phyloP scores from a whole-genome alignment of 129 eudicot genomes.

The Tanacetum coccineum region DNA sequence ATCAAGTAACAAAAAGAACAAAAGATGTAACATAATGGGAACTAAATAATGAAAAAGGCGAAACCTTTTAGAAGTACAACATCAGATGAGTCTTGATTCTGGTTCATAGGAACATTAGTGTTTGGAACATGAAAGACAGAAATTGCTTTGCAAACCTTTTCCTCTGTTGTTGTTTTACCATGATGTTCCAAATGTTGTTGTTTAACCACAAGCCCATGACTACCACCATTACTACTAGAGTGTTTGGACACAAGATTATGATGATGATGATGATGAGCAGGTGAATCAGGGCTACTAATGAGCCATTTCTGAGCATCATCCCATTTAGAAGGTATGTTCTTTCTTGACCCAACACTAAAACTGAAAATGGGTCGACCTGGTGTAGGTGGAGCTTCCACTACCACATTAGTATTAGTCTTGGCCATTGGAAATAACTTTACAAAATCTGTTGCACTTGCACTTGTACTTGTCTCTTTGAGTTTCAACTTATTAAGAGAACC shows the following conservation, averaged over 20 bases:
- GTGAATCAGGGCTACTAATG: slow-evolving; percentile 51
- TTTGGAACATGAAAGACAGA: slow-evolving; percentile 31
- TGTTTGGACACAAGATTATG: slow-evolving; percentile 27
- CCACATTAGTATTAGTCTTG: slow-evolving; percentile 25
- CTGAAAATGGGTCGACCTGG: slow-evolving; percentile 80
- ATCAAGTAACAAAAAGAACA: slow-evolving; percentile 9
- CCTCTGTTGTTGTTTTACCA: slow-evolving; percentile 33
- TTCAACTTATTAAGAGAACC: slow-evolving; percentile 60
- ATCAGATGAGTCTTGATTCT: slow-evolving; percentile 32
- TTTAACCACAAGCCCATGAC: slow-evolving; percentile 18
- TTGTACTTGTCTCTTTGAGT: slow-evolving; percentile 42
- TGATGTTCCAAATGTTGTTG: slow-evolving; percentile 7
- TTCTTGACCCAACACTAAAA: slow-evolving; percentile 61
- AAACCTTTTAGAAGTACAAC: slow-evolving; percentile 61
- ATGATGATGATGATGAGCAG: slow-evolving; percentile 46
- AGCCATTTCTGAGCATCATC: slow-evolving; percentile 90
- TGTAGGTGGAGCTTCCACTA: slow-evolving; percentile 59
- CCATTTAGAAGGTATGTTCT: slow-evolving; percentile 73
- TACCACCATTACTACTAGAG: background rate
- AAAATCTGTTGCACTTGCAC: slow-evolving; percentile 47
- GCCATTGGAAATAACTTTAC: slow-evolving; percentile 63
- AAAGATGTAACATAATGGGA: too few relatives aligned
- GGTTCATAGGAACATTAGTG: slow-evolving; percentile 22
- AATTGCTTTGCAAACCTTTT: slow-evolving; percentile 37
- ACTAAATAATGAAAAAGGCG: too few relatives aligned